phyloP scores from a whole-genome alignment of 108 stramenopile species.

The Skeletonema menzelii region DNA sequence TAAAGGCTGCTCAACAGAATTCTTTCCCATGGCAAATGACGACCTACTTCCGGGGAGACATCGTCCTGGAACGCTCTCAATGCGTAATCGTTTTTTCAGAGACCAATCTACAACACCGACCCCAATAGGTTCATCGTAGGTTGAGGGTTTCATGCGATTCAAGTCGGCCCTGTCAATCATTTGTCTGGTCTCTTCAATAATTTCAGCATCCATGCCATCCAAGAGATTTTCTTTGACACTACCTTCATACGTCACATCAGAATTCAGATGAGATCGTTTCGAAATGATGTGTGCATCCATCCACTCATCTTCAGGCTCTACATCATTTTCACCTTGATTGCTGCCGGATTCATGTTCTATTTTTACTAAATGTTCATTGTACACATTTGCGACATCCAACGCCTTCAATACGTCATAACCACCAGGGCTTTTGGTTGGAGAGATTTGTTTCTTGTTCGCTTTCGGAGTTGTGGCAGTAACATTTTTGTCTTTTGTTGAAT shows the following conservation, averaged over 20 bases:
- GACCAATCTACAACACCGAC: conserved; percentile 46
- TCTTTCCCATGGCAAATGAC: conserved; percentile 5
- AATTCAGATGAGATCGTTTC: conserved; percentile 6
- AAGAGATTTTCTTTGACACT: conserved; percentile 5
- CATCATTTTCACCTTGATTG: conserved; percentile 8
- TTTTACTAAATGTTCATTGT: neutral
- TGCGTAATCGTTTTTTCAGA: conserved; percentile 37
- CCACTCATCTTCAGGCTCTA: conserved; percentile 7
- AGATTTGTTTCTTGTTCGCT: neutral
- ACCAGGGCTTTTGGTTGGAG: conserved; percentile 22
- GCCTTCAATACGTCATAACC: conserved; percentile 28
- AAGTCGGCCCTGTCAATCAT: neutral
- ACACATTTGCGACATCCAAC: conserved; percentile 24
- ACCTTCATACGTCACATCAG: conserved; percentile 2
- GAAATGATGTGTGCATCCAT: conserved; percentile 2
- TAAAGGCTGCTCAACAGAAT: neutral
- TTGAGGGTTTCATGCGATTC: neutral
- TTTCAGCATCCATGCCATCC: conserved; percentile 3
- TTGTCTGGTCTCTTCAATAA: conserved; percentile 21
- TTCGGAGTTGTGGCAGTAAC: neutral
- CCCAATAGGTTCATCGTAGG: conserved; percentile 16
- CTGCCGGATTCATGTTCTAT: neutral
- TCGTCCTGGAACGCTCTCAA: conserved; percentile 27
- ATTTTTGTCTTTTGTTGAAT: neutral
- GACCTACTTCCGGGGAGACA: conserved; percentile 17